A percentile compares a stretch with the other conserved stretches of the same genome.
These are phyloP conservation scores for Ophiostoma quercus DNA, from an alignment of 2,329 filamentous ascomycete genomes.

Conservation along the genomic window DNA sequence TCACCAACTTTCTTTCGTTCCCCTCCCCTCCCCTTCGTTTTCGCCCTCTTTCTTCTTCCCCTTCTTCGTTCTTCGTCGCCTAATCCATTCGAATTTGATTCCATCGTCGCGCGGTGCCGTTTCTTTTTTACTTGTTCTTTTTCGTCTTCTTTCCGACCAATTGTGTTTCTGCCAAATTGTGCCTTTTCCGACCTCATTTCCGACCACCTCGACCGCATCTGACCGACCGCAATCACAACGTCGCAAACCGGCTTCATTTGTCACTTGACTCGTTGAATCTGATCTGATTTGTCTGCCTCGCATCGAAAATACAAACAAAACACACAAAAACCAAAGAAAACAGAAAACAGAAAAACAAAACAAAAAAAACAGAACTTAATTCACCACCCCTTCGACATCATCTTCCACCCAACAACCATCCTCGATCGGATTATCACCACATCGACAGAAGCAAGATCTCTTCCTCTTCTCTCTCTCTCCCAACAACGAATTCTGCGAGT, in stretches of 20 bases:
- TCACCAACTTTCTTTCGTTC: slow-evolving; percentile 10
- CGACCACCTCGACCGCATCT: not conserved
- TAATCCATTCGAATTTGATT: slow-evolving; percentile 17
- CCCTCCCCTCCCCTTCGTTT: slow-evolving; percentile 17
- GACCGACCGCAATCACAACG: not conserved
- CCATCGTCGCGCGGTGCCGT: slow-evolving; percentile 8
- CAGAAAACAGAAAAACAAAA: not conserved
- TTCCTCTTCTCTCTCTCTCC: not conserved
- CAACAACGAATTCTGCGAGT: slow-evolving; percentile 7
- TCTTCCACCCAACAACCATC: not conserved
- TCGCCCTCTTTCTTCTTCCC: slow-evolving; percentile 1
- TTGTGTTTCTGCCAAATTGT: slow-evolving; percentile 12
- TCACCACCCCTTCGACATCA: not conserved
- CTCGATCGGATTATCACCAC: slow-evolving; percentile 7
- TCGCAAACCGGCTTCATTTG: not conserved
- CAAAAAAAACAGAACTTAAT: not conserved
- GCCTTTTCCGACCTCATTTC: slow-evolving; percentile 8
- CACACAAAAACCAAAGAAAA: slow-evolving; percentile 3
- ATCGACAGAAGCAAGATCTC: slow-evolving; percentile 4
- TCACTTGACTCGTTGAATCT: not conserved
- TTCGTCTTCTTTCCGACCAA: slow-evolving; percentile 2
- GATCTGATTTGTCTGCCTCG: not conserved
- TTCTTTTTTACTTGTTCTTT: not conserved
- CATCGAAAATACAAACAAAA: not conserved
- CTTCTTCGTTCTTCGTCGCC: slow-evolving; percentile 13